Percentiles rank a stretch among this genome's conserved stretches.
phyloP scores from a whole-genome alignment of 495 filamentous ascomycete species.

The Penicillium ochrochloron region DNA sequence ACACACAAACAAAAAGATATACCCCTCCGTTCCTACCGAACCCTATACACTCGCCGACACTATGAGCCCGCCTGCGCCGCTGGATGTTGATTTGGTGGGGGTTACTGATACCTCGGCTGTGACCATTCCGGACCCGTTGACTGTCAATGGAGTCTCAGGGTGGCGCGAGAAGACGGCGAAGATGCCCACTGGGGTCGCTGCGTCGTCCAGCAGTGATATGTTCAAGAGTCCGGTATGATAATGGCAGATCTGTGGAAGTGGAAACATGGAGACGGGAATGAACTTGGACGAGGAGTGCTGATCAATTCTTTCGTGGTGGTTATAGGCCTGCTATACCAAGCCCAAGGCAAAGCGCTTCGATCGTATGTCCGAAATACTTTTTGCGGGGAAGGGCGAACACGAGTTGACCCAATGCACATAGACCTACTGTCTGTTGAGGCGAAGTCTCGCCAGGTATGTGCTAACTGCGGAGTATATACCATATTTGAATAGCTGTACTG shows the following conservation, averaged over 20 bases:
- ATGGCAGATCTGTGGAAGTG: not conserved
- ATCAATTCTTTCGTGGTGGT: slow-evolving; percentile 10
- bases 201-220: slow-evolving; percentile 75
- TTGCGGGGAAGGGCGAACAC: not conserved
- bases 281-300: not conserved
- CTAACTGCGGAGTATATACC: slow-evolving; percentile 7
- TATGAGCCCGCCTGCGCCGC: slow-evolving; percentile 49
- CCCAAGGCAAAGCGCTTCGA: slow-evolving; percentile 85
- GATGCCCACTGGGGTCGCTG: slow-evolving; percentile 75
- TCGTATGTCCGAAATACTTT: slow-evolving; percentile 57
- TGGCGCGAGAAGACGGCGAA: slow-evolving; percentile 70
- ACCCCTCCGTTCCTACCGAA: slow-evolving; percentile 13
- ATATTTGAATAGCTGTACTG: slow-evolving; percentile 4
- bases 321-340: slow-evolving; percentile 61
- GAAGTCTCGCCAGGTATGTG: slow-evolving; percentile 45
- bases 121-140: slow-evolving; percentile 63
- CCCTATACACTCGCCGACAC: slow-evolving; percentile 8
- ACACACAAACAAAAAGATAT: slow-evolving; percentile 12
- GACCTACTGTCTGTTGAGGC: slow-evolving; percentile 47
- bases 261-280: not conserved
- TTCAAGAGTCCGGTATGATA: slow-evolving; percentile 74
- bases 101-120: slow-evolving; percentile 45
- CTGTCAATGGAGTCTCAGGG: slow-evolving; percentile 68
- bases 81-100: slow-evolving; percentile 45
- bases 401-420: slow-evolving; percentile 11